Base-by-base conservation (phyloP, 805 yeast genomes). In the Metschnikowia shivogae region DNA sequence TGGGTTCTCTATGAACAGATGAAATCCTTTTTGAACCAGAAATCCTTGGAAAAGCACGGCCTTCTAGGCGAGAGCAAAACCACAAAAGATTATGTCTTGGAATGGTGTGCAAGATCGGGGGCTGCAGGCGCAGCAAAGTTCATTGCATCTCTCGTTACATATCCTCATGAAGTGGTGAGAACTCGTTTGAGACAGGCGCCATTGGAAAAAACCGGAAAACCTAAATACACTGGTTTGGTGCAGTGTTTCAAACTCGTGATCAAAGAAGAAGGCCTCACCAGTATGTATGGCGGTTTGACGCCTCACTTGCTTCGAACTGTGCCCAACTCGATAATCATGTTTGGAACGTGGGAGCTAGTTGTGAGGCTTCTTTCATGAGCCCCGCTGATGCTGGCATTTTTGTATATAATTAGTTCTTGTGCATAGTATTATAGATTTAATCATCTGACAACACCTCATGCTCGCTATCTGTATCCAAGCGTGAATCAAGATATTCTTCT, bases 1-100 rank as follows among this genome's bases (percentile, higher is more conserved):
- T 93, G 99, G 99, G 86, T 93, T 20, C 74, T 93, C 34, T 93
- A 93, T 60, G 99, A 93, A 66, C 96, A 89, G 63, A 90, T 93
- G 97, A 88, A 86, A 62, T 57, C 71, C 20, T 61, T 85, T 32
- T 85, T 93, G 38, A 65, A 68, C 52, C 73, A 69, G 54, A 74
- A 82, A 59, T 67, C 80, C 1, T 55, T 70, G 20, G 63, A 63
- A 33, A 45, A 60, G 17, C 72, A 65, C 42, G 72, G 71, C 13
- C 53, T 44, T 33, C 54, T 57, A 36, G 59, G 52, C n/a, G 30
- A 50, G 14, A 57, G 54, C 29, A 69, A 64, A 43, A 70, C 70
- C 42, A 69, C 78, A 2, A 60, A 73, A 45, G 96, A 88, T 57
- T 76, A 79, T 47, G 69, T 89, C 24, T 65, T 83, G 53, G 96